Conservation (phyloP, 768 basidiomycete species). For the Boletus reticuloceps region DNA sequence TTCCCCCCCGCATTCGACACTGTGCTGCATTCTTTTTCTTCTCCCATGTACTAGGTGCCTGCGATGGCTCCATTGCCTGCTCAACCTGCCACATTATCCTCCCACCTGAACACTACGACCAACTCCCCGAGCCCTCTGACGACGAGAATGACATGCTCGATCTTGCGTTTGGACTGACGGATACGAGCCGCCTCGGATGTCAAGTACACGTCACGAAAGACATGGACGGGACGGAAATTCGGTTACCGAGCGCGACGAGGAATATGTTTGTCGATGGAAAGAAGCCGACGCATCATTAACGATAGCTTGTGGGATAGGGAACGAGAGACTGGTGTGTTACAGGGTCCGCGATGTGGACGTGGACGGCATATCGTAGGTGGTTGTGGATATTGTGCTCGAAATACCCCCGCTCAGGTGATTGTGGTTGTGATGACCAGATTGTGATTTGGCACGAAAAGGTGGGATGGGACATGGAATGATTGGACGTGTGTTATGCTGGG, state of each 20-base stretch:
- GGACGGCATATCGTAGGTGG: slow-evolving; percentile 9
- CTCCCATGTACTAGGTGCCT: slow-evolving; percentile 64
- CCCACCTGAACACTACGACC: slow-evolving; percentile 64
- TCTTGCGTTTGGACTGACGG: slow-evolving; percentile 95
- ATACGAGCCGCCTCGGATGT: slow-evolving; percentile 83
- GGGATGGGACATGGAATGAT: too few relatives aligned
- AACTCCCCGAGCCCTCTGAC: slow-evolving; percentile 89
- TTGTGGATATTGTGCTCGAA: slow-evolving; percentile 15
- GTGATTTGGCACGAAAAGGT: not conserved
- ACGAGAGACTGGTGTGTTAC: not conserved
- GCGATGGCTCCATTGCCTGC: slow-evolving; percentile 95
- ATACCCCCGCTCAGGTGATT: slow-evolving; percentile 12
- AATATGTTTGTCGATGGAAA: slow-evolving; percentile 96
- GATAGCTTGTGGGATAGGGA: not conserved
- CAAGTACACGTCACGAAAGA: slow-evolving; percentile 77
- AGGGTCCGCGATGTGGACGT: not conserved
- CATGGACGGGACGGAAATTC: slow-evolving; percentile 83
- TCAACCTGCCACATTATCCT: slow-evolving; percentile 94
- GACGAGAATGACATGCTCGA: slow-evolving; percentile 99
- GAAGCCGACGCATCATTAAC: slow-evolving; percentile 50
- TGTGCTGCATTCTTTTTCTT: not conserved
- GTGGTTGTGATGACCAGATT: not conserved
- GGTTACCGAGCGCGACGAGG: slow-evolving; percentile 84
- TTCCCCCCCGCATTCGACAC: not conserved
- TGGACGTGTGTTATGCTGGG: too few relatives aligned